phyloP scores from a whole-genome alignment of 192 early-diverging fungal species.

The Ambispora gerdemannii region DNA sequence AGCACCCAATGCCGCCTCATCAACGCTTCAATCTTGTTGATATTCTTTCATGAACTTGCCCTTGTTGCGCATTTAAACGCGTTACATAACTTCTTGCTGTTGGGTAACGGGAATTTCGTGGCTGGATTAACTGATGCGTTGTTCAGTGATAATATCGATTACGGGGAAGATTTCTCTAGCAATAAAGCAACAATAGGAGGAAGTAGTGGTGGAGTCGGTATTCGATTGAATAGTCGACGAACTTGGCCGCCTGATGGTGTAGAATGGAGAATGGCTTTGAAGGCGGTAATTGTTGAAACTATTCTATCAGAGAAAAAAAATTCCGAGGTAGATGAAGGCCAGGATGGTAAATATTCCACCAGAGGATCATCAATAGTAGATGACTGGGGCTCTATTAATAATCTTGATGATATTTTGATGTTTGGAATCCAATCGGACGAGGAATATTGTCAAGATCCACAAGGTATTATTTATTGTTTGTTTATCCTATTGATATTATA shows the following conservation, averaged over 20 bases:
- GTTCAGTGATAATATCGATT: constrained; percentile 39
- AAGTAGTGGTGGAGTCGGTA: constrained; percentile 19
- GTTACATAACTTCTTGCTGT: constrained; percentile 41
- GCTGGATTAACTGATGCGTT: constrained; percentile 37
- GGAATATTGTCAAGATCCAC: constrained; percentile 38
- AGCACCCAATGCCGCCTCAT: constrained; percentile 31
- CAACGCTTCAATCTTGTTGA: constrained; percentile 45
- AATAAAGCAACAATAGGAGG: neutral
- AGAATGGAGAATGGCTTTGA: constrained; percentile 33
- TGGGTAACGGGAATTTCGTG: constrained; percentile 44
- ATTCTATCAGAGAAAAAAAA: constrained; percentile 20
- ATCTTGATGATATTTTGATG: constrained; percentile 42
- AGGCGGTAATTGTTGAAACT: constrained; percentile 32
- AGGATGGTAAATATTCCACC: neutral
- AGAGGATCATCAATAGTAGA: constrained; percentile 1
- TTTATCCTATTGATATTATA: too few species aligned
- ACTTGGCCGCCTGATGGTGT: constrained; percentile 31
- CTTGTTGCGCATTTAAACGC: constrained; percentile 42
- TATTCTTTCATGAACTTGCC: constrained; percentile 46
- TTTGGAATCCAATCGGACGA: constrained; percentile 38
- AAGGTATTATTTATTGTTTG: constrained; percentile 41
- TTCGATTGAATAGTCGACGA: constrained; percentile 10
- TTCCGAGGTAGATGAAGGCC: neutral
- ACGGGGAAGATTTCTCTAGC: neutral
- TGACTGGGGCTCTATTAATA: constrained; percentile 20